These are phyloP conservation scores for Backusella mclennaniae DNA, from an alignment of 192 early-diverging fungal species.

Conservation along the genomic window DNA sequence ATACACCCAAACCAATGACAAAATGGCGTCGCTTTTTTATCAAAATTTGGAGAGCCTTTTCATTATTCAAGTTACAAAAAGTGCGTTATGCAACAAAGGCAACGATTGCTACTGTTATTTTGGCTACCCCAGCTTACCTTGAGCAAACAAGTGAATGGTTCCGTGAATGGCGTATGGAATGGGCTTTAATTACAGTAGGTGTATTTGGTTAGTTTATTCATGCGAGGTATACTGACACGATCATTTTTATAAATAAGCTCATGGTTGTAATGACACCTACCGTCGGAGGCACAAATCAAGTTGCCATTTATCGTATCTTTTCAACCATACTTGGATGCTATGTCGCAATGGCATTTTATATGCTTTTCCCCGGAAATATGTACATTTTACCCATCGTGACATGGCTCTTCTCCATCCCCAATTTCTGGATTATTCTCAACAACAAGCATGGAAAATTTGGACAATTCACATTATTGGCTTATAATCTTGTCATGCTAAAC, in stretches of 20 bases:
- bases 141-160: constrained; percentile 51
- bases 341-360: constrained; percentile 57
- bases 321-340: constrained; percentile 72
- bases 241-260: constrained; percentile 19
- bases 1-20: constrained; percentile 59
- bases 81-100: constrained; percentile 76
- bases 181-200: constrained; percentile 71
- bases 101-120: constrained; percentile 58
- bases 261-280: constrained; percentile 86
- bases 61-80: constrained; percentile 65
- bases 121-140: constrained; percentile 66
- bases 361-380: constrained; percentile 47
- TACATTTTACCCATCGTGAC: constrained; percentile 43
- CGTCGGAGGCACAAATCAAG: constrained; percentile 75
- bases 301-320: constrained; percentile 68
- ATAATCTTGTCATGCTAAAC: constrained; percentile 76
- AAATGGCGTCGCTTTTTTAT: constrained; percentile 48
- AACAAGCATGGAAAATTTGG: constrained; percentile 72
- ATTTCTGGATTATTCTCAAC: constrained; percentile 68
- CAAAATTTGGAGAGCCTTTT: constrained; percentile 58
- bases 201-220: neutral
- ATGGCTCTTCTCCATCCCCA: constrained; percentile 65
- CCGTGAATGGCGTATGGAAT: constrained; percentile 68
- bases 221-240: neutral
- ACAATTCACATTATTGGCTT: constrained; percentile 74